These are phyloP conservation scores for Penicillium janthinellum DNA, from an alignment of 2,329 filamentous ascomycete species.

Conservation along the genomic window DNA sequence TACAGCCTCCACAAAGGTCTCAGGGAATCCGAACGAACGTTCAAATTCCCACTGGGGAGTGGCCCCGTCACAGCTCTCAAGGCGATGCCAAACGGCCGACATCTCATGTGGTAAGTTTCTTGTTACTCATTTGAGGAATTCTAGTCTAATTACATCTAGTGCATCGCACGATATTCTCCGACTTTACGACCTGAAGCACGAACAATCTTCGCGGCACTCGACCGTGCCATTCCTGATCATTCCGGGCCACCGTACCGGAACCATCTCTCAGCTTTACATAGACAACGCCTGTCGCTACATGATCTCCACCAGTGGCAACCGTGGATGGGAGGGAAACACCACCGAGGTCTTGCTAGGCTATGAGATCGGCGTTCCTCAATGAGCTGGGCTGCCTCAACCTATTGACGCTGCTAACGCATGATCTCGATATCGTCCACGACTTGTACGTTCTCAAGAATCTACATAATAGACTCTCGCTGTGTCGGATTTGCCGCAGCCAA, in stretches of 20 bases:
- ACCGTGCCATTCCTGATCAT: conserved; percentile 95
- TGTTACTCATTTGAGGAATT: too few species aligned
- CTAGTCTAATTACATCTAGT: conserved; percentile 47
- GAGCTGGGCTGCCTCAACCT: background rate
- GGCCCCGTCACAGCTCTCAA: conserved; percentile 85
- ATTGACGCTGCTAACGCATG: background rate
- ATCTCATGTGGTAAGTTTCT: conserved; percentile 74
- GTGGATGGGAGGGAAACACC: conserved; percentile 88
- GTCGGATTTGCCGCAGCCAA: background rate
- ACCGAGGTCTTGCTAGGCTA: conserved; percentile 95
- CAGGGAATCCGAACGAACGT: conserved; percentile 72
- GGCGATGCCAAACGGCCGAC: conserved; percentile 88
- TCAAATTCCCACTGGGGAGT: conserved; percentile 87
- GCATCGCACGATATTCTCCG: conserved; percentile 92
- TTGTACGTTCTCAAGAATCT: conserved; percentile 4
- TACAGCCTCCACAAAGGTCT: conserved; percentile 82
- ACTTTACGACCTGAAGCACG: conserved; percentile 80
- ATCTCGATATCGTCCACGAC: conserved; percentile 8
- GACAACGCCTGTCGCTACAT: conserved; percentile 89
- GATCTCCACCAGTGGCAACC: conserved; percentile 86
- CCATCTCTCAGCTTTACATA: conserved; percentile 82
- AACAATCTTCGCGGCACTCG: conserved; percentile 67
- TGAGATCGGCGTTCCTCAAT: conserved; percentile 67
- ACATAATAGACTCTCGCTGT: background rate
- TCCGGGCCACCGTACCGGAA: conserved; percentile 83